Evolutionary conservation across 2,329 filamentous ascomycete species (phyloP).

Genomic region (Lasiodiplodia citricola): DNA sequence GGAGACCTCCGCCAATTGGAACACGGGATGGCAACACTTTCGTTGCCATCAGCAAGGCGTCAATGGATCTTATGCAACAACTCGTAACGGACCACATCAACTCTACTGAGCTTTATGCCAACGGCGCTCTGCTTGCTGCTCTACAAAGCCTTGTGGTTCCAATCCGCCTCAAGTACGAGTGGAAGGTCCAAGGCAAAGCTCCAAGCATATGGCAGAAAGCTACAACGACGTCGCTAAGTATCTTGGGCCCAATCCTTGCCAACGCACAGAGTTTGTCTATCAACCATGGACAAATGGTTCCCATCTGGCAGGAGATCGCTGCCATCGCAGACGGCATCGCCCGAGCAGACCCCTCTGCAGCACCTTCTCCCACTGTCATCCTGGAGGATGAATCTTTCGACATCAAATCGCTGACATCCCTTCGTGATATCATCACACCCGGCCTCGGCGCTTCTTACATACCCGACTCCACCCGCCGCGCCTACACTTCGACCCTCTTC

Average conservation of each 20-base stretch:
- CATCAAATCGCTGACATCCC: constrained; percentile 70
- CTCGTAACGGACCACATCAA: constrained; percentile 65
- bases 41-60: constrained; percentile 84
- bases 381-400: constrained; percentile 78
- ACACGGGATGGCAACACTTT: constrained; percentile 70
- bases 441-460: constrained; percentile 70
- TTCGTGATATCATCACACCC: constrained; percentile 76
- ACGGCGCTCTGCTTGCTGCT: constrained; percentile 68
- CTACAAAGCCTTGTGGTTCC: constrained; percentile 72
- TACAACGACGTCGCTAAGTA: constrained; percentile 70
- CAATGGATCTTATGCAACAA: constrained; percentile 72
- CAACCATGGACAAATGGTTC: constrained; percentile 46
- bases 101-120: constrained; percentile 71
- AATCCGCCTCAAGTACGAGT: constrained; percentile 80
- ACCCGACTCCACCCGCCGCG: constrained; percentile 68
- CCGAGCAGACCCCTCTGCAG: constrained; percentile 45
- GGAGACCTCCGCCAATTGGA: constrained; percentile 23
- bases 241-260: constrained; percentile 70
- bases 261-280: constrained; percentile 37
- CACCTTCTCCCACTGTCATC: constrained; percentile 40
- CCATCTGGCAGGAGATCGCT: constrained; percentile 67
- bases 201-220: constrained; percentile 80
- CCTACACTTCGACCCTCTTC: constrained; percentile 80
- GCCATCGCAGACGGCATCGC: constrained; percentile 46
- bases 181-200: constrained; percentile 72